These are phyloP conservation scores for Fusarium mexicanum DNA, from an alignment of 2,329 filamentous ascomycete species.

Conservation along the genomic window DNA sequence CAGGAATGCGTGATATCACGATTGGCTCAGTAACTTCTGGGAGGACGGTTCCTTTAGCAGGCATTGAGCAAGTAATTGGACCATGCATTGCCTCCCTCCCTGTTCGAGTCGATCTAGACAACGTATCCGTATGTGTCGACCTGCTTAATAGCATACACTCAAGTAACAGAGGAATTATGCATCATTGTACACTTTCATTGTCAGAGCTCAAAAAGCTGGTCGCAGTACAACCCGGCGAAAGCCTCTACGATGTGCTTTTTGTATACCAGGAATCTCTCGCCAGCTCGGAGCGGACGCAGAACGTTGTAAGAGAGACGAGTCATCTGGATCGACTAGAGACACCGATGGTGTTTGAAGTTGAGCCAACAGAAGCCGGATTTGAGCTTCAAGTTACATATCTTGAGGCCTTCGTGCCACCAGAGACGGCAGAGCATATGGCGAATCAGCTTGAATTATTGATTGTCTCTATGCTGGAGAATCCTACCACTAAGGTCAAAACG, in stretches of 20 bases:
- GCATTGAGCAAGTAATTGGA: conserved; percentile 78
- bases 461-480: conserved; percentile 42
- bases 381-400: conserved; percentile 60
- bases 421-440: conserved; percentile 66
- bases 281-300: conserved; percentile 45
- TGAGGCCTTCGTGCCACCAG: conserved; percentile 58
- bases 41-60: conserved; percentile 74
- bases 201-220: conserved; percentile 73
- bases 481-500: conserved; percentile 27
- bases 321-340: conserved; percentile 81
- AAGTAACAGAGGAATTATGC: conserved; percentile 71
- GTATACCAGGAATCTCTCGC: conserved; percentile 82
- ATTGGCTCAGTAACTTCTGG: conserved; percentile 87
- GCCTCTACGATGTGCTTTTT: conserved; percentile 80
- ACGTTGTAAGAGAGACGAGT: conserved; percentile 62
- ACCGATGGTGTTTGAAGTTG: conserved; percentile 78
- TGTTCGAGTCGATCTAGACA: conserved; percentile 68
- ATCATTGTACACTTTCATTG: conserved; percentile 71
- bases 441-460: conserved; percentile 68
- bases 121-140: conserved; percentile 63
- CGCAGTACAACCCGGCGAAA: conserved; percentile 62
- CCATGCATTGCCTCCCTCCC: conserved; percentile 84
- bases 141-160: conserved; percentile 72
- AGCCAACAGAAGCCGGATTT: conserved; percentile 63
- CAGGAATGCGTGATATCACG: conserved; percentile 72